Conservation (phyloP, 2,329 filamentous ascomycete species). For the Aspergillus pseudoglaucus region DNA sequence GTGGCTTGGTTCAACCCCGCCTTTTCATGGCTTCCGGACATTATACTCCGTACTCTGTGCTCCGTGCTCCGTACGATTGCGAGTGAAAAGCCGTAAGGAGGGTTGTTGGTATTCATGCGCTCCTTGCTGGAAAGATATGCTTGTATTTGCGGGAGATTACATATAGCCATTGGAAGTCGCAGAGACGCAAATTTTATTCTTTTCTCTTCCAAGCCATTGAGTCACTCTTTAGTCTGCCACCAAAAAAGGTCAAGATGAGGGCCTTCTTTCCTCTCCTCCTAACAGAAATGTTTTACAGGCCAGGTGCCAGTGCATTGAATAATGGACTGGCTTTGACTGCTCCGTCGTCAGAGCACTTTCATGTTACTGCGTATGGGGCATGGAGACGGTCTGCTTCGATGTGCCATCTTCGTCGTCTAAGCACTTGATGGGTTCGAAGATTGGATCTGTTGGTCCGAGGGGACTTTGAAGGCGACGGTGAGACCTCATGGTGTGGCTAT, state of each 20-base stretch:
- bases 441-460: conserved; percentile 38
- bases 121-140: no score
- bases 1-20: not conserved
- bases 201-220: conserved; percentile 1
- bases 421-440: conserved; percentile 42
- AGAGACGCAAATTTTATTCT: no score
- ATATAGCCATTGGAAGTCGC: no score
- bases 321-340: conserved; percentile 35
- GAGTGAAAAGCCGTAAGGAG: no score
- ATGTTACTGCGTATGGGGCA: conserved; percentile 46
- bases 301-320: conserved; percentile 21
- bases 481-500: conserved; percentile 46
- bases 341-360: conserved; percentile 11
- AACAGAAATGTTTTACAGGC: conserved; percentile 4
- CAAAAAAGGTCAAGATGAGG: conserved; percentile 1
- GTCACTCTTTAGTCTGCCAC: not conserved
- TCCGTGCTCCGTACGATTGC: no score
- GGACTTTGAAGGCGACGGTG: conserved; percentile 40
- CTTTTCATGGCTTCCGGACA: not conserved
- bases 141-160: no score
- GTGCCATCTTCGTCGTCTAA: conserved; percentile 27
- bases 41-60: no score
- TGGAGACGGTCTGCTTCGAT: conserved; percentile 43
- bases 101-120: no score
- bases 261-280: conserved; percentile 7